phyloP scores from a whole-genome alignment of 768 basidiomycete species.

The Amanita exitialis region DNA sequence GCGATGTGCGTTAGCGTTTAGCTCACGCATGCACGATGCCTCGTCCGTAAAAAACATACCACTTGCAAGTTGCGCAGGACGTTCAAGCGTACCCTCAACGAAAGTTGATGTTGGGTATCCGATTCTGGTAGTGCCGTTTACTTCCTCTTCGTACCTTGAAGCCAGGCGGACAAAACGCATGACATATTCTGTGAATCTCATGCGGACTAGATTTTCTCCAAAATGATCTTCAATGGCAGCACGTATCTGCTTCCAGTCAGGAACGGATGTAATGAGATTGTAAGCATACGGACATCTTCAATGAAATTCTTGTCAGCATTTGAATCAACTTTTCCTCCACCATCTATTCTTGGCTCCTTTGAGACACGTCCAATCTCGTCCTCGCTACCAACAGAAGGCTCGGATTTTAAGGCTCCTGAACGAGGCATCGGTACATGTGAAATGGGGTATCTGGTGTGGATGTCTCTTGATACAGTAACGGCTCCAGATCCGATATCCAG shows the following conservation, averaged over 20 bases:
- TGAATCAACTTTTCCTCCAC: slow-evolving; percentile 44
- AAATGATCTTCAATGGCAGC: slow-evolving; percentile 86
- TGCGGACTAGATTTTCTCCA: slow-evolving; percentile 81
- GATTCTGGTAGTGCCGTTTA: slow-evolving; percentile 66
- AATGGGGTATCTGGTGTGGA: slow-evolving; percentile 48
- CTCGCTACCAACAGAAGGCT: slow-evolving; percentile 52
- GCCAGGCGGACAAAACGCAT: slow-evolving; percentile 81
- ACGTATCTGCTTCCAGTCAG: slow-evolving; percentile 46
- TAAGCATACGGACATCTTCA: slow-evolving; percentile 66
- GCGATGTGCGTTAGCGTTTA: slow-evolving; percentile 66
- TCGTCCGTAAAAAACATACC: slow-evolving; percentile 80
- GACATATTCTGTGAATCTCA: slow-evolving; percentile 86
- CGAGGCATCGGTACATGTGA: slow-evolving; percentile 33
- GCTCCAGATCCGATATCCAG: slow-evolving; percentile 85
- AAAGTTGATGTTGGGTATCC: slow-evolving; percentile 59
- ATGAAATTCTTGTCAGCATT: slow-evolving; percentile 80
- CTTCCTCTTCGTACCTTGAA: slow-evolving; percentile 83
- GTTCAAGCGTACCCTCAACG: slow-evolving; percentile 28
- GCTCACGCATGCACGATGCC: slow-evolving; percentile 49
- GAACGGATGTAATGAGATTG: background rate
- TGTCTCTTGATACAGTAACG: slow-evolving; percentile 83
- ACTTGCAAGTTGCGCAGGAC: slow-evolving; percentile 54
- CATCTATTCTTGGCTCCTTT: slow-evolving; percentile 50
- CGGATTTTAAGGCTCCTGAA: slow-evolving; percentile 55
- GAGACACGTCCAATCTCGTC: slow-evolving; percentile 57